phyloP scores from a whole-genome alignment of 139 green algal genomes.

The Chlamydomonas urium region DNA sequence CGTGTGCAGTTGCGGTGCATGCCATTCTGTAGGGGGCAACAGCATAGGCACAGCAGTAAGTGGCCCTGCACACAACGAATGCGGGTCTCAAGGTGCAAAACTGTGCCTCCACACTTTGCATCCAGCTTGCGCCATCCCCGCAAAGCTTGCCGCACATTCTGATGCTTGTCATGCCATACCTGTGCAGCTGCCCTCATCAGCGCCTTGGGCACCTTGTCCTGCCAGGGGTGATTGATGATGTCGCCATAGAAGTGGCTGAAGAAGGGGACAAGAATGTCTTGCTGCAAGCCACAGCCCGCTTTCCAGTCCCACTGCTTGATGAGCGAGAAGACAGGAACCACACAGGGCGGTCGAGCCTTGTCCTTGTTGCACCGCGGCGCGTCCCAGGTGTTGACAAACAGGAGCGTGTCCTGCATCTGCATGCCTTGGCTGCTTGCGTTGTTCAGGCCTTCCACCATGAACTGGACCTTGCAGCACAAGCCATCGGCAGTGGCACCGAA shows the following conservation, averaged over 20 bases:
- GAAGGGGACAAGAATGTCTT: slow-evolving; percentile 37
- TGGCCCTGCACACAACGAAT: too few relatives aligned
- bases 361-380: background rate
- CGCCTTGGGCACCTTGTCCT: slow-evolving; percentile 29
- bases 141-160: too few relatives aligned
- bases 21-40: slow-evolving; percentile 15
- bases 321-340: slow-evolving; percentile 17
- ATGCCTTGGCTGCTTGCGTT: background rate
- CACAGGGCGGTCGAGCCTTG: background rate
- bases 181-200: slow-evolving; percentile 40
- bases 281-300: background rate
- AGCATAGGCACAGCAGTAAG: too few relatives aligned
- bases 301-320: slow-evolving; percentile 24
- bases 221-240: slow-evolving; percentile 21
- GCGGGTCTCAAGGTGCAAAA: too few relatives aligned
- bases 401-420: background rate
- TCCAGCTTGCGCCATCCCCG: too few relatives aligned
- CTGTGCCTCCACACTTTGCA: too few relatives aligned
- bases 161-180: too few relatives aligned
- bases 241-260: slow-evolving; percentile 43
- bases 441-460: background rate
- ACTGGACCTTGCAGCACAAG: background rate
- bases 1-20: slow-evolving; percentile 32
- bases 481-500: background rate
- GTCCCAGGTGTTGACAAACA: slow-evolving; percentile 15